Percentiles rank a stretch among this genome's conserved stretches.
Evolutionary conservation across 129 eudicot species (phyloP).

Genomic region (Logfia minima): DNA sequence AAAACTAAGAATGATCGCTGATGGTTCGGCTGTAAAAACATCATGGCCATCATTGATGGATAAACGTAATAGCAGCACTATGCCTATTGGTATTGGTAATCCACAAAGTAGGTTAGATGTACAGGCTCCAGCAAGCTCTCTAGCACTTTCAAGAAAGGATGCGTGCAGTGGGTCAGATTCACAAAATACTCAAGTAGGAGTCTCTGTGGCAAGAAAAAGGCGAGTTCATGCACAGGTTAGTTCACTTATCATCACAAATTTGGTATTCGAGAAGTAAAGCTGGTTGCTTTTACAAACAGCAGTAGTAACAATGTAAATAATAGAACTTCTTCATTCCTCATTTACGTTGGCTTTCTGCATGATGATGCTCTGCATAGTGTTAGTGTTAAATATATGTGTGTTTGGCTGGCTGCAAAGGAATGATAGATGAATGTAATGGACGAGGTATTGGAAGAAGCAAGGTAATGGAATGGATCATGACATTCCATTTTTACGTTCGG

Average conservation of each 20-base stretch:
- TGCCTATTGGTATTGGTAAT: constrained; percentile 33
- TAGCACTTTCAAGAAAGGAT: constrained; percentile 44
- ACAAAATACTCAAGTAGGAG: constrained; percentile 57
- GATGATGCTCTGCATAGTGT: neutral
- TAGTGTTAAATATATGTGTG: neutral
- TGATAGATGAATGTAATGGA: neutral
- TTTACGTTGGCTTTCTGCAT: neutral
- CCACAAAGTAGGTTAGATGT: constrained; percentile 41
- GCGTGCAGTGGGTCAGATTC: constrained; percentile 47
- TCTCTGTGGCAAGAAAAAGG: constrained; percentile 62
- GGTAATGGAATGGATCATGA: neutral
- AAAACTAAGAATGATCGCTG: constrained; percentile 52
- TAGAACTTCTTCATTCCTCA: neutral
- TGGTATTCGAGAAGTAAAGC: neutral
- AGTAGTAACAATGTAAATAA: neutral
- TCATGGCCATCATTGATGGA: constrained; percentile 63
- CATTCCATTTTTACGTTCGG: neutral
- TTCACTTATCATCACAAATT: neutral
- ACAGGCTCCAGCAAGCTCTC: constrained; percentile 42
- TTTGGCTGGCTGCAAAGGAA: neutral
- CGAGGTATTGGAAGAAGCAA: neutral
- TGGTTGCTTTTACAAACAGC: neutral
- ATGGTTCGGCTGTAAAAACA: constrained; percentile 46
- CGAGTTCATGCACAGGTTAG: constrained; percentile 77
- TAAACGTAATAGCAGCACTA: constrained; percentile 42